Base-by-base conservation (phyloP, 345 rosid species). In the Pelargonium nanum region DNA sequence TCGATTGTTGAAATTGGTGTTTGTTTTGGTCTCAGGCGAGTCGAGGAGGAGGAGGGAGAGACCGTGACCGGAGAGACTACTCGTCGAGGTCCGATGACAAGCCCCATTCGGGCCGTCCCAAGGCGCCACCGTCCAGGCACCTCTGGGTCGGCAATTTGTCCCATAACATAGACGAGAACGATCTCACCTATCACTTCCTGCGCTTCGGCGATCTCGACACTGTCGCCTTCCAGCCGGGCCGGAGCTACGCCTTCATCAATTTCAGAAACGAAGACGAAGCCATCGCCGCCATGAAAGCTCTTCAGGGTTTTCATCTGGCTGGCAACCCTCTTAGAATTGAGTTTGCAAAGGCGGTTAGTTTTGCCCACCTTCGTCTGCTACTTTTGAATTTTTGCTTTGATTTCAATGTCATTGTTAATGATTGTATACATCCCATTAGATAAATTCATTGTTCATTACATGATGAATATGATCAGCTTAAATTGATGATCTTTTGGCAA, bases 321-420 rank as follows among this genome's bases (percentile, higher is more conserved):
- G 95, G 89, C 71, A 89, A 77, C 64, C 89, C 93, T 45, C 93
- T 92, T 73, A 83, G 83, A 76, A 83, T 92, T 74, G 96, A 92
- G 80, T 92, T 85, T 81, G 88, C 96, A 45, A 92, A 92, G 93
- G 86, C 94, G 97, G 96, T 92, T 87, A 92, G 98, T 92, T 56
- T 68, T 76, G 79, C 75, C 64, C 66, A 68, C 70, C 22, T 61
- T 58, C 60, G 55, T 69, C 55, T 66, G 61, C 19, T 55, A 26
- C 24, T 61, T 32, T 63, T 58, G 40, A 22, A 26, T 56, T 56
- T 3, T 17, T 24, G 59, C 59, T 56, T 28, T 19, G 21, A 24
- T 56, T 65, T 59, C 15, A 13, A 15, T 51, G 53, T 24, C 12
- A 25, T 13, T 53, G 56, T 19, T 17, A 53, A 24, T 61, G 32